Base-by-base conservation (phyloP, 2,329 filamentous ascomycete species). In the Claviceps lovelessii region DNA sequence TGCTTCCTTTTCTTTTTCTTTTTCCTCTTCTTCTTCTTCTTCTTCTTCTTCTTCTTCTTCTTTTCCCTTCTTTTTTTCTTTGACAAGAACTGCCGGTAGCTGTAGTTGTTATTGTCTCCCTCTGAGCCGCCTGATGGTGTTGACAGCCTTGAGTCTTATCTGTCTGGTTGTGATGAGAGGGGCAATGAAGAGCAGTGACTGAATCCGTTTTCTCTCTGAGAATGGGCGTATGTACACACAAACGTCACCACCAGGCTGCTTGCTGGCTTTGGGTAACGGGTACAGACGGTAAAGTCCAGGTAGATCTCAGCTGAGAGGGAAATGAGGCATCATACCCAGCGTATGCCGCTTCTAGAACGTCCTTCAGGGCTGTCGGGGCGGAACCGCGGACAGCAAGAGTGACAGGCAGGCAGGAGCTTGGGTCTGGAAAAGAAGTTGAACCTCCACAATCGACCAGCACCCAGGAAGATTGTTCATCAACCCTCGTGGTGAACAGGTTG, bases 381-480 rank as follows among this genome's bases (percentile, higher is more conserved):
- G 52, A 50, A 28, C 31, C 47, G n/a, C 29, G 37, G 48, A 33
- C 13, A 19, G 45, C 13, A 29, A 45, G 29, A 41, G 37, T 49
- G 37, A 50, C 11, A 31, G 37, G 46, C 50, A 37, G 37, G 45
- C 11, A 31, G 37, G 46, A 54, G 46, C 47, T 37, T 28, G 47
- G 37, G 41, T 45, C 39, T 54, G 29, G 37, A 19, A 37, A 45
- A 45, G 28, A 10, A 48, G 49, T 19, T 42, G 51, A 51, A 42
- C 37, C 51, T 56, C 54, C 54, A 50, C 41, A 44, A 31, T 42
- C 49, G 41, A 35, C 52, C 19, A 46, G 48, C 33, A 53, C 31
- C 47, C 39, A 42, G 9, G 39, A 56, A 19, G 17, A 17, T 48
- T 49, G 42, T 31, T 37, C 51, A 35, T 23, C 23, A 23, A 23